Evolutionary conservation across 495 filamentous ascomycete species (phyloP).

Genomic region (Penicillium arizonense): DNA sequence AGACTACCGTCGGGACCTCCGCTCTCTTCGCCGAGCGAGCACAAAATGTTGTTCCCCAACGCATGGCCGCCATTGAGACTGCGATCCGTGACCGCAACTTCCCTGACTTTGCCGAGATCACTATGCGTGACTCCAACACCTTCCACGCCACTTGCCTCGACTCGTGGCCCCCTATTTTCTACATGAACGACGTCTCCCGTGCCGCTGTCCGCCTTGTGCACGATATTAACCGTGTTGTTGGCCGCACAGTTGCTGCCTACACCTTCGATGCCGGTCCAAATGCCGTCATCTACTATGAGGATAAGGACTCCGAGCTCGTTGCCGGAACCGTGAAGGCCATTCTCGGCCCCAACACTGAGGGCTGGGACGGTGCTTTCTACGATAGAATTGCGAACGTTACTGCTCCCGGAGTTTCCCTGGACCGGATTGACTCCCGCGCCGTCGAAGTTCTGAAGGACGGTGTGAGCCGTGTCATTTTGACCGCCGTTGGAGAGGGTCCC

Average conservation of each 20-base stretch:
- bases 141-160: slow-evolving; percentile 96
- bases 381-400: slow-evolving; percentile 46
- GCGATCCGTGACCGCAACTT: slow-evolving; percentile 80
- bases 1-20: slow-evolving; percentile 87
- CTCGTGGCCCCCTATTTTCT: slow-evolving; percentile 95
- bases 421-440: slow-evolving; percentile 53
- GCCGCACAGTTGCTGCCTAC: slow-evolving; percentile 80
- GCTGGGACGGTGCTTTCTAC: slow-evolving; percentile 59
- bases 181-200: slow-evolving; percentile 88
- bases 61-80: slow-evolving; percentile 84
- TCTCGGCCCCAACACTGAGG: slow-evolving; percentile 48
- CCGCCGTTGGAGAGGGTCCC: slow-evolving; percentile 88
- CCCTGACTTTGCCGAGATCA: slow-evolving; percentile 79
- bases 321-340: slow-evolving; percentile 64
- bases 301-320: slow-evolving; percentile 69
- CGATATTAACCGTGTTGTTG: slow-evolving; percentile 73
- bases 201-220: slow-evolving; percentile 87
- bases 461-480: slow-evolving; percentile 84
- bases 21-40: slow-evolving; percentile 75
- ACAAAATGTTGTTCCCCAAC: slow-evolving; percentile 68
- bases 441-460: slow-evolving; percentile 67
- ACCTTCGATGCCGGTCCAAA: slow-evolving; percentile 98
- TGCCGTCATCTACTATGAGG: slow-evolving; percentile 89
- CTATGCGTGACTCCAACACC: slow-evolving; percentile 93
- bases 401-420: slow-evolving; percentile 44